Percentiles rank a stretch among this genome's conserved stretches.
Conservation (phyloP, 169 alveolate species). For the Plasmodium coatneyi region DNA sequence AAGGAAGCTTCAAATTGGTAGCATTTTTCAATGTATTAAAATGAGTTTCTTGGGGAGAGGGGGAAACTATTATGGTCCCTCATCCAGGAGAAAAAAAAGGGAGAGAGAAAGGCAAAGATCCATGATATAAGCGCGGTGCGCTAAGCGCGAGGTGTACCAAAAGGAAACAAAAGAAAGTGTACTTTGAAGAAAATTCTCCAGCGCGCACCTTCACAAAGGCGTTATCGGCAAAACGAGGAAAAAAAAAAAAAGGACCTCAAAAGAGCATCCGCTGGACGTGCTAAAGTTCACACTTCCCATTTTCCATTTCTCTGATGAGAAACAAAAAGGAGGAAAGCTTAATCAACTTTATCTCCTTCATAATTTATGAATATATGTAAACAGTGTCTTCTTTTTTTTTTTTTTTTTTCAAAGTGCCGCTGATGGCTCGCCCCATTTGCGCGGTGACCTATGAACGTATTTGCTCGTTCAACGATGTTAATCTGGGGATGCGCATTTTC, state of each 20-base stretch:
- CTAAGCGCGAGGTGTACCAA: background rate
- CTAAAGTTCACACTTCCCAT: background rate
- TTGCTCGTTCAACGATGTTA: background rate
- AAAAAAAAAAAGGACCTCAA: background rate
- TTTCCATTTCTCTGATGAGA: background rate
- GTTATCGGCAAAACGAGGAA: background rate
- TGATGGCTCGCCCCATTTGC: background rate
- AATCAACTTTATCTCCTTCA: background rate
- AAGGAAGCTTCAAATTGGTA: background rate
- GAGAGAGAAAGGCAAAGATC: background rate
- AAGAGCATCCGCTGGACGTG: background rate
- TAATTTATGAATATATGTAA: background rate
- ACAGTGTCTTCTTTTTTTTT: background rate
- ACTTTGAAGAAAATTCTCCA: background rate
- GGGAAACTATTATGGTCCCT: background rate
- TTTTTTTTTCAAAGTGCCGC: background rate
- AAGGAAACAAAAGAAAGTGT: background rate
- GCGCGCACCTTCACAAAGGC: background rate
- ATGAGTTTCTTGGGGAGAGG: background rate
- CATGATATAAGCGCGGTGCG: background rate
- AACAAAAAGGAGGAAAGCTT: background rate
- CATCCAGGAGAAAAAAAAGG: background rate
- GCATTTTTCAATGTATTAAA: background rate
- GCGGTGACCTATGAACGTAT: background rate
- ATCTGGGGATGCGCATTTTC: background rate